These are phyloP conservation scores for Diutina pseudorugosa DNA, from an alignment of 1,139 yeast genomes.

Conservation along the genomic window DNA sequence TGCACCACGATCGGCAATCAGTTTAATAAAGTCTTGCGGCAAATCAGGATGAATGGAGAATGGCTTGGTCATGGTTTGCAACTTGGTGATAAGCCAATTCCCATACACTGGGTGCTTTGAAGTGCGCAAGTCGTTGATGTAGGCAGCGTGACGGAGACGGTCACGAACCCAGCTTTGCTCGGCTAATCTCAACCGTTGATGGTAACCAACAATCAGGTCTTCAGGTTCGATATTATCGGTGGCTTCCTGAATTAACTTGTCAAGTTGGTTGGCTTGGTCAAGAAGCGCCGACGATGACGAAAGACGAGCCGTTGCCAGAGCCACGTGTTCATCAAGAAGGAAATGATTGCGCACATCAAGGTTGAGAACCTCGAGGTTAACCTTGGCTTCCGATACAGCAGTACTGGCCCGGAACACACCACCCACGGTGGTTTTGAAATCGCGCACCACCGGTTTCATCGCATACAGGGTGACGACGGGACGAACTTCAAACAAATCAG, in stretches of 20 bases:
- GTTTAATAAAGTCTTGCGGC: neutral
- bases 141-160: slow-evolving; percentile 42
- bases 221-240: slow-evolving; percentile 20
- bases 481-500: slow-evolving; percentile 90
- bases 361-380: slow-evolving; percentile 51
- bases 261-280: slow-evolving; percentile 30
- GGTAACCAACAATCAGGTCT: slow-evolving; percentile 44
- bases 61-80: neutral
- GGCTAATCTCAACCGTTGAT: slow-evolving; percentile 39
- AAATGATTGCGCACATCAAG: slow-evolving; percentile 43
- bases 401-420: slow-evolving; percentile 29
- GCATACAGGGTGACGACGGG: slow-evolving; percentile 90
- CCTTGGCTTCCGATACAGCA: slow-evolving; percentile 12
- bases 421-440: slow-evolving; percentile 34
- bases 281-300: slow-evolving; percentile 36
- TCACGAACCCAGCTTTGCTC: slow-evolving; percentile 40
- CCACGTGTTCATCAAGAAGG: slow-evolving; percentile 31
- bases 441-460: slow-evolving; percentile 46
- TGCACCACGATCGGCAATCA: neutral
- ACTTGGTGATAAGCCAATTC: slow-evolving; percentile 14
- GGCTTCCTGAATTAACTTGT: slow-evolving; percentile 19
- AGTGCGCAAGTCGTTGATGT: slow-evolving; percentile 56
- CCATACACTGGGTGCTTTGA: slow-evolving; percentile 48
- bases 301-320: slow-evolving; percentile 30
- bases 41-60: neutral